phyloP scores from a whole-genome alignment of 1,284 basidiomycete species.

The Trametes hirsuta region DNA sequence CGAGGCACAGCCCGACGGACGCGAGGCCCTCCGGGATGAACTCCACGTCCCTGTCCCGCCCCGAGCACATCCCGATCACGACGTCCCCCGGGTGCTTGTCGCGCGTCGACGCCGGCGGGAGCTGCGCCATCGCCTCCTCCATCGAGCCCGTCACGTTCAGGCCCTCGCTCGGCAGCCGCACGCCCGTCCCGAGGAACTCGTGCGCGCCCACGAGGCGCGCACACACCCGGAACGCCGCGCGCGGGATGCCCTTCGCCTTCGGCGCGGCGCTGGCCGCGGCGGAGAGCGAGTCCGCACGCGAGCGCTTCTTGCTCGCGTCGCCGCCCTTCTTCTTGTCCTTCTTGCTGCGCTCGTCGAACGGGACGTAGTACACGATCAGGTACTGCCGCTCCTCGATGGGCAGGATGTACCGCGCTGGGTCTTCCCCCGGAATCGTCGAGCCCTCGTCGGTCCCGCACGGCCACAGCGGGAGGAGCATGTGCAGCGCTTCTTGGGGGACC shows the following conservation, averaged over 20 bases:
- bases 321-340: slow-evolving; percentile 35
- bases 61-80: slow-evolving; percentile 65
- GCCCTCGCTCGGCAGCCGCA: slow-evolving; percentile 73
- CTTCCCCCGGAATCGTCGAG: slow-evolving; percentile 32
- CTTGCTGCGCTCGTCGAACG: slow-evolving; percentile 40
- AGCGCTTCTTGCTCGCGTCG: slow-evolving; percentile 37
- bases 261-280: slow-evolving; percentile 38
- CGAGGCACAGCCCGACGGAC: slow-evolving; percentile 62
- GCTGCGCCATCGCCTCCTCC: slow-evolving; percentile 54
- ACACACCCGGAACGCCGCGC: slow-evolving; percentile 65
- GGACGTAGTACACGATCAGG: slow-evolving; percentile 73
- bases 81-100: slow-evolving; percentile 37
- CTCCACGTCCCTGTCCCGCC: slow-evolving; percentile 66
- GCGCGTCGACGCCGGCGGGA: slow-evolving; percentile 38
- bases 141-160: slow-evolving; percentile 65
- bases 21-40: slow-evolving; percentile 71
- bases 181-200: slow-evolving; percentile 68
- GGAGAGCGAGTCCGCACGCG: slow-evolving; percentile 36
- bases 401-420: slow-evolving; percentile 41
- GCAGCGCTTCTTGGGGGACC: slow-evolving; percentile 67
- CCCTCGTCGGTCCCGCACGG: slow-evolving; percentile 67
- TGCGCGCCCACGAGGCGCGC: slow-evolving; percentile 69
- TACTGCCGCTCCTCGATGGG: slow-evolving; percentile 63
- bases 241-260: slow-evolving; percentile 46
- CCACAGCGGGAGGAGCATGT: slow-evolving; percentile 85